Conservation (phyloP, 345 rosid genomes). For the Toxicodendron radicans region DNA sequence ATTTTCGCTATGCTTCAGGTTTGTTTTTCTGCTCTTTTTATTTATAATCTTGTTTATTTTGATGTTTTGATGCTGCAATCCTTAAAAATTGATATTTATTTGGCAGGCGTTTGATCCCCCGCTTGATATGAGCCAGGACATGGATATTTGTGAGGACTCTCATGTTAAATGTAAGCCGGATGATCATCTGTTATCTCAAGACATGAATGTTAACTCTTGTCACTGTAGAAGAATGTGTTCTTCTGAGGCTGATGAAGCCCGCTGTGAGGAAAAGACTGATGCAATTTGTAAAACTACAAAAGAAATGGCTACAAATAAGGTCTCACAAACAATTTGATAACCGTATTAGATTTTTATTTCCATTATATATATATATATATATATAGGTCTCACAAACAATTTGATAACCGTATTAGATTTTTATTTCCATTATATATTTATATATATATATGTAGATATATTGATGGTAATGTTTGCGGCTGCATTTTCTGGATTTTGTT, state of each 20-base stretch:
- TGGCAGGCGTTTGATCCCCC: constrained; percentile 99
- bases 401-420: constrained; percentile 9
- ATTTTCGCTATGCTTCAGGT: constrained; percentile 91
- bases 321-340: constrained; percentile 23
- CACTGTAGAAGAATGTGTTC: constrained; percentile 40
- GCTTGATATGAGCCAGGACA: constrained; percentile 80
- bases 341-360: constrained; percentile 11
- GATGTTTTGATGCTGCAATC: constrained; percentile 5
- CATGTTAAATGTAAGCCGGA: constrained; percentile 39
- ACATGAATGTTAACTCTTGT: constrained; percentile 43
- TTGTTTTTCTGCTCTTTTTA: constrained; percentile 26
- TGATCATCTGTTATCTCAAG: constrained; percentile 44
- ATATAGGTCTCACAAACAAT: constrained; percentile 33
- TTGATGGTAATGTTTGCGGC: constrained; percentile 4
- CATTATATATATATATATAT: no score
- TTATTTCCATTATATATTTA: background rate
- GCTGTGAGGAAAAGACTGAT: constrained; percentile 29
- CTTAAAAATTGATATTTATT: constrained; percentile 23
- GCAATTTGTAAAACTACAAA: constrained; percentile 23
- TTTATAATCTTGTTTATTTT: constrained; percentile 3
- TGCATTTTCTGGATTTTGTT: constrained; percentile 19
- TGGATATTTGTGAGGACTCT: constrained; percentile 48
- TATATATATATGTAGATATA: background rate
- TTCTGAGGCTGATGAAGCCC: constrained; percentile 28
- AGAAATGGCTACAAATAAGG: constrained; percentile 34